These are phyloP conservation scores for Cymbopogon flexuosus DNA, from an alignment of 202 grass and related monocot species.

Conservation along the genomic window DNA sequence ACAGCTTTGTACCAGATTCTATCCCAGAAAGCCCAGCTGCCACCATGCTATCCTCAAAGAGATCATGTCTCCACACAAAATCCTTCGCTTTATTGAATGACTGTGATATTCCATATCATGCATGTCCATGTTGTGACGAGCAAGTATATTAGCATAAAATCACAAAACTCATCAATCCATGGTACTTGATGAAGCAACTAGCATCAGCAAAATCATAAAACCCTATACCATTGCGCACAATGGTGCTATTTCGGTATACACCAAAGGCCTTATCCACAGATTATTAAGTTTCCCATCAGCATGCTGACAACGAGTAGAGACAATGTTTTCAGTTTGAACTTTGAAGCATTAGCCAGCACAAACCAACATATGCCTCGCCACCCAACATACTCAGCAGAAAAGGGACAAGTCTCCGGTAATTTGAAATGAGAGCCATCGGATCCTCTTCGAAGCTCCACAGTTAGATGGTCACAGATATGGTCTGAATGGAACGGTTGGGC, in stretches of 20 bases:
- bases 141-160: slow-evolving; percentile 48
- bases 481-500: slow-evolving; percentile 20
- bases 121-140: slow-evolving; percentile 41
- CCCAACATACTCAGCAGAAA: slow-evolving; percentile 26
- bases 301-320: slow-evolving; percentile 36
- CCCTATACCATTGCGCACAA: slow-evolving; percentile 38
- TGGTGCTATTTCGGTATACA: slow-evolving; percentile 32
- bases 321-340: slow-evolving; percentile 46
- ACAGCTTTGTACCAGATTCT: slow-evolving; percentile 86
- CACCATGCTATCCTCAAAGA: slow-evolving; percentile 79
- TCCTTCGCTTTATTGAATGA: slow-evolving; percentile 85
- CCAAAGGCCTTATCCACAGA: slow-evolving; percentile 34
- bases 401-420: slow-evolving; percentile 19
- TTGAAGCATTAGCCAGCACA: slow-evolving; percentile 41
- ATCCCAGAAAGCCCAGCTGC: slow-evolving; percentile 60
- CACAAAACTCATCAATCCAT: slow-evolving; percentile 36
- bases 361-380: slow-evolving; percentile 31
- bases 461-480: slow-evolving; percentile 28
- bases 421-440: slow-evolving; percentile 29
- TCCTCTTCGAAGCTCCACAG: slow-evolving; percentile 35
- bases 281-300: slow-evolving; percentile 36
- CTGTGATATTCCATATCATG: slow-evolving; percentile 73
- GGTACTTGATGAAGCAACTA: slow-evolving; percentile 40
- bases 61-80: slow-evolving; percentile 74
- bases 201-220: slow-evolving; percentile 45